Evolutionary conservation across 768 basidiomycete genomes (phyloP), one percentile per base, ranked within the genome.

Genomic region (Tubosaeta sp.): DNA sequence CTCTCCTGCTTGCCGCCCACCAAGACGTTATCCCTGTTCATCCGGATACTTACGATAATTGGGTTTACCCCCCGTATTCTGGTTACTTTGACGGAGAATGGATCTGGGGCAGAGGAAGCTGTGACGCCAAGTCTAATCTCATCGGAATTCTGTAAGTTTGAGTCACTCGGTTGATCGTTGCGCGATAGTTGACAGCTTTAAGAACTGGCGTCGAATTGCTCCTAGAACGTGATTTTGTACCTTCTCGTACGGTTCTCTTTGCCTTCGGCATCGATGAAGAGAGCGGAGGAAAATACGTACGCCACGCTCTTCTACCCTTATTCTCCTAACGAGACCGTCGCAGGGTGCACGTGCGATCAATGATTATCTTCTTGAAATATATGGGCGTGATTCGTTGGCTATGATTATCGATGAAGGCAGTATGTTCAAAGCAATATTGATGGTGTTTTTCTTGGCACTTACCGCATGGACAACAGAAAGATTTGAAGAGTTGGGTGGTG

Each of bases 361-460:
- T 0, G 29, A 62, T 6, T 64, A 71, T 36, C 65, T 84, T n/a
- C 58, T 72, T 3, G 51, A 70, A 10, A 68, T 65, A 0, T 80
- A 77, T 56, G 82, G 81, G n/a, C 49, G 64, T n/a, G 58, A 81
- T 58, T 69, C 74, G 6, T 69, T 84, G 45, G 66, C 78, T 1
- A 66, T 84, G 59, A 60, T 83, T n/a, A 71, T 84, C 11, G 84
- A 84, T 51, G 83, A 84, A 69, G 80, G 81, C 7, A 77, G 79
- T 70, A 59, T 51, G 52, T 55, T 45, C 45, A 13, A 11, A 9
- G 10, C 29, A 10, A 16, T 41, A 35, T 19, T 5, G 6, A 22
- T 24, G 34, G 44, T 29, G 7, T 18, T 10, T 16, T 27, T 8
- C 0, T 6, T n/a, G 7, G 18, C 8, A 36, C 25, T 57, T 29